A percentile compares a stretch with the other conserved stretches of the same genome.
Conservation (phyloP, 2,329 filamentous ascomycete genomes). For the Alternaria alternata region DNA sequence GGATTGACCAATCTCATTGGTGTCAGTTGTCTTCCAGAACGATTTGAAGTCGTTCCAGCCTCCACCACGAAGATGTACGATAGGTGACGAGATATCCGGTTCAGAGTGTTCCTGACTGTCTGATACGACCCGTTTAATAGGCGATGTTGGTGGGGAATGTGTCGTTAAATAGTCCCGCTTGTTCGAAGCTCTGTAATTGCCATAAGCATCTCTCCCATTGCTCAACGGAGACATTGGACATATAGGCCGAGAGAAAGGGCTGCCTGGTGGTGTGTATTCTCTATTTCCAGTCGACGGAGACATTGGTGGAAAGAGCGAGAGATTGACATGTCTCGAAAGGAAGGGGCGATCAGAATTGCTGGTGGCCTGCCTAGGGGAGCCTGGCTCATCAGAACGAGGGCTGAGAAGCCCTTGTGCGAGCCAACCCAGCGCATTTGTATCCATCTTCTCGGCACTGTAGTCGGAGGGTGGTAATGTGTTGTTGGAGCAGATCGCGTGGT, state of each 20-base stretch:
- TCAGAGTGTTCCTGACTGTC: background rate
- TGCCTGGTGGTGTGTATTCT: constrained; percentile 9
- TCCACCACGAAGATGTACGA: constrained; percentile 1
- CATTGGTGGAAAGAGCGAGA: constrained; percentile 12
- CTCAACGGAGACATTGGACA: constrained; percentile 18
- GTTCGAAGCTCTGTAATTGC: constrained; percentile 23
- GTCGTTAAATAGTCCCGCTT: constrained; percentile 11
- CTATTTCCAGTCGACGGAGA: constrained; percentile 7
- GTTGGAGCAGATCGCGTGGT: background rate
- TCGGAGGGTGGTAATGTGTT: background rate
- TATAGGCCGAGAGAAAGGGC: background rate
- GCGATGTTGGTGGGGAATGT: background rate
- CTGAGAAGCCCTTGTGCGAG: constrained; percentile 4
- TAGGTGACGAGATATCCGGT: background rate
- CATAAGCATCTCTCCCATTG: constrained; percentile 25
- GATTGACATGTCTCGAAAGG: background rate
- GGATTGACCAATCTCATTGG: background rate
- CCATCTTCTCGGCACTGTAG: background rate
- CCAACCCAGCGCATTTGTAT: constrained; percentile 8
- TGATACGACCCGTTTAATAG: background rate
- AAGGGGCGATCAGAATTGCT: background rate
- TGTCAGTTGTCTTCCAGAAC: constrained; percentile 9
- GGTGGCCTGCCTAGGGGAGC: background rate
- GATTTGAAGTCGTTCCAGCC: constrained; percentile 1
- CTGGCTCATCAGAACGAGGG: background rate